Conservation (phyloP, 495 filamentous ascomycete genomes). For the Hyphodiscus hymeniophilus region DNA sequence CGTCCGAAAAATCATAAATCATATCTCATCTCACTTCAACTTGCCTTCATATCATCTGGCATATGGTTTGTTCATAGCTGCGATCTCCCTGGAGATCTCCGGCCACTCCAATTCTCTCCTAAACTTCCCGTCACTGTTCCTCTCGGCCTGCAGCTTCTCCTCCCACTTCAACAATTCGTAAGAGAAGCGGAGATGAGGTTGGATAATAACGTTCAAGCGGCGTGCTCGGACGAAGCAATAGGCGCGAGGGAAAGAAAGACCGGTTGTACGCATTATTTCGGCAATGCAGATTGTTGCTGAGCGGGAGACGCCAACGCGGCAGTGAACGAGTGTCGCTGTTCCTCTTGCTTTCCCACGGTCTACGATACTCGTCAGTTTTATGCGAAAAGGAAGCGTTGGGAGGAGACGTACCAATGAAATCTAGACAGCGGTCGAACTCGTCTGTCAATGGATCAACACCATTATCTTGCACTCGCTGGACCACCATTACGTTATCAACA, state of each 20-base stretch:
- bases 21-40: constrained; percentile 1
- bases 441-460: constrained; percentile 86
- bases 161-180: constrained; percentile 91
- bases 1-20: constrained; percentile 16
- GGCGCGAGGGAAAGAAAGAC: constrained; percentile 80
- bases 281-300: constrained; percentile 97
- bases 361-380: constrained; percentile 28
- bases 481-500: constrained; percentile 62
- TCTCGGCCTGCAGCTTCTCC: constrained; percentile 43
- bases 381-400: background rate
- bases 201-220: constrained; percentile 63
- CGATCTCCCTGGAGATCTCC: constrained; percentile 81
- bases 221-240: constrained; percentile 95
- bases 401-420: constrained; percentile 72
- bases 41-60: constrained; percentile 15
- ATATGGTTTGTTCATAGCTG: constrained; percentile 95
- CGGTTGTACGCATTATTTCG: constrained; percentile 79
- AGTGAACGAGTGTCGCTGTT: constrained; percentile 90
- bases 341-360: constrained; percentile 66
- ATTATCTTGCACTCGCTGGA: constrained; percentile 89
- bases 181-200: constrained; percentile 52
- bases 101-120: constrained; percentile 86
- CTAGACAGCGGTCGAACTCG: constrained; percentile 79
- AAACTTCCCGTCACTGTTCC: constrained; percentile 30
- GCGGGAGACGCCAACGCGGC: constrained; percentile 89